These are phyloP conservation scores for Acanthamoeba castellanii DNA, from an alignment of 208 protist genomes.

Conservation along the genomic window DNA sequence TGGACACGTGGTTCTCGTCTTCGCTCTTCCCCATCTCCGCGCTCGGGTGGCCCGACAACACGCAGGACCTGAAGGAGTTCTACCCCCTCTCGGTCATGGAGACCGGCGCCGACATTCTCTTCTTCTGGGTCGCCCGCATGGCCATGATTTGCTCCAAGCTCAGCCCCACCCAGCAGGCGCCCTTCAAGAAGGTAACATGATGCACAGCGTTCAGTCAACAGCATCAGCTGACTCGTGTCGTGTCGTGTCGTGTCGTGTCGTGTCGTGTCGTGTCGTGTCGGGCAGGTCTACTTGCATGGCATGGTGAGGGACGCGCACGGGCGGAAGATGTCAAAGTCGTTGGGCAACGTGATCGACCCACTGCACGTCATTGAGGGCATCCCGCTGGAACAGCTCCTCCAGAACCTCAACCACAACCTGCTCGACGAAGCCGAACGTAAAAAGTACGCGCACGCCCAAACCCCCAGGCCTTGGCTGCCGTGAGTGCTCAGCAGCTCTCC, in stretches of 20 bases:
- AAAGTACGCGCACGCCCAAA: slow-evolving; percentile 75
- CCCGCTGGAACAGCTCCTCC: slow-evolving; percentile 94
- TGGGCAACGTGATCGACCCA: slow-evolving; percentile 99
- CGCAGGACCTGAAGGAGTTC: slow-evolving; percentile 89
- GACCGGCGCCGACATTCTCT: slow-evolving; percentile 99
- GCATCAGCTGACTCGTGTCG: slow-evolving; percentile 30
- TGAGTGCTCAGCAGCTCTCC: not conserved
- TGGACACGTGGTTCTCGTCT: slow-evolving; percentile 99
- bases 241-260: not conserved
- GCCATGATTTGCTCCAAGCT: slow-evolving; percentile 99
- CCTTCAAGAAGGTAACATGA: slow-evolving; percentile 93
- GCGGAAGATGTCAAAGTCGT: slow-evolving; percentile 99
- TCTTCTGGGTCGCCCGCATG: slow-evolving; percentile 99
- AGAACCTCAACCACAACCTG: slow-evolving; percentile 94
- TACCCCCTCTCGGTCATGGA: slow-evolving; percentile 98
- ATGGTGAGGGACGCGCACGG: slow-evolving; percentile 99
- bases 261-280: not conserved
- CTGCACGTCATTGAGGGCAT: slow-evolving; percentile 99
- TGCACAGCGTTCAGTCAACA: slow-evolving; percentile 93
- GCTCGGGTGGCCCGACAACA: slow-evolving; percentile 96
- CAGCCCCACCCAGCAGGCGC: slow-evolving; percentile 92
- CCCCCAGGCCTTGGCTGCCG: slow-evolving; percentile 51
- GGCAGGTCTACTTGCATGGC: slow-evolving; percentile 97
- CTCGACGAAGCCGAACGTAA: slow-evolving; percentile 95
- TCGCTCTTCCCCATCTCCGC: slow-evolving; percentile 99